phyloP scores from a whole-genome alignment of 352 stramenopile species.

The Pythium biforme region DNA sequence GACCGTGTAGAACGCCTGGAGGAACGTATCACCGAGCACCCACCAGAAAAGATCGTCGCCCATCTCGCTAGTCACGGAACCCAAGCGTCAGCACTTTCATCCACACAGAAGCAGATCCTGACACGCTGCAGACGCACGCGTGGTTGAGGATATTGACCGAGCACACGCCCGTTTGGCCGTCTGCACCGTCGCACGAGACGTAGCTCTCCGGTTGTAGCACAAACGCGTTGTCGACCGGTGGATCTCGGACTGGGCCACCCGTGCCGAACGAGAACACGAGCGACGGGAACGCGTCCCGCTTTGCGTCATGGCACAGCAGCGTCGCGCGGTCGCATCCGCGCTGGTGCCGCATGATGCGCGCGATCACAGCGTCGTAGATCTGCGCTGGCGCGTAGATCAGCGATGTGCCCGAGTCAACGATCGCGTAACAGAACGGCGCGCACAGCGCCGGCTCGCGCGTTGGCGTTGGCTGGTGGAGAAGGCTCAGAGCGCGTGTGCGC shows the following conservation, averaged over 20 bases:
- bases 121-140: conserved; percentile 23
- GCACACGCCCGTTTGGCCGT: conserved; percentile 18
- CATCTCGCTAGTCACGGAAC: conserved; percentile 26
- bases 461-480: not conserved
- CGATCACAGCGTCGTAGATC: conserved; percentile 41
- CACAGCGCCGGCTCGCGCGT: conserved; percentile 26
- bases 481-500: not conserved
- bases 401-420: conserved; percentile 57
- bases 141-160: conserved; percentile 48
- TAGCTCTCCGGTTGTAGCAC: conserved; percentile 42
- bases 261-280: conserved; percentile 46
- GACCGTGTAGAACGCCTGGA: conserved; percentile 61
- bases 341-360: conserved; percentile 31
- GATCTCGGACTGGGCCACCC: conserved; percentile 2
- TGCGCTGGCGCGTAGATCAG: conserved; percentile 44
- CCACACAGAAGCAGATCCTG: not conserved
- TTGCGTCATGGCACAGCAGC: conserved; percentile 32
- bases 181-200: conserved; percentile 31
- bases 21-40: conserved; percentile 61
- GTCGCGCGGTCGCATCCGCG: conserved; percentile 29
- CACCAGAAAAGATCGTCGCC: conserved; percentile 51
- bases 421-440: conserved; percentile 44
- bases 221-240: conserved; percentile 34
- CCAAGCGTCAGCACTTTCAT: not conserved
- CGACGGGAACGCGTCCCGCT: conserved; percentile 37